Evolutionary conservation across 2,329 filamentous ascomycete genomes (phyloP).

Genomic region (Aureobasidium lini): DNA sequence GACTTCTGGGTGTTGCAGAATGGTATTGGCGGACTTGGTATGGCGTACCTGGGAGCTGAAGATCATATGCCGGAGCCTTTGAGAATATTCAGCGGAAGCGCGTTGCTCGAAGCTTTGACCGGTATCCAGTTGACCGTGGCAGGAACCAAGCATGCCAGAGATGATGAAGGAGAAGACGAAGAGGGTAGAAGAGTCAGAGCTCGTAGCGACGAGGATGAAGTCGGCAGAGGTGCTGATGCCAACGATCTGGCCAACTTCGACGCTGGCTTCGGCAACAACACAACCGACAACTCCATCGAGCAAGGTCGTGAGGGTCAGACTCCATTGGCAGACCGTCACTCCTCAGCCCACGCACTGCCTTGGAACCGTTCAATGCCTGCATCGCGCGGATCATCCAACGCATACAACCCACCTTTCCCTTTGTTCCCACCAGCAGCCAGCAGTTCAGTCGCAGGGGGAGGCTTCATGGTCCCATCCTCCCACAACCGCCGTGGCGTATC

Average conservation of each 20-base stretch:
- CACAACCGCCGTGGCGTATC: slow-evolving; percentile 46
- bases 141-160: slow-evolving; percentile 23
- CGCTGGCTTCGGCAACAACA: neutral
- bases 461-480: neutral
- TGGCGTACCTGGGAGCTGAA: slow-evolving; percentile 32
- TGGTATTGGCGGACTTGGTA: slow-evolving; percentile 49
- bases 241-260: slow-evolving; percentile 12
- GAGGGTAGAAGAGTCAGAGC: slow-evolving; percentile 24
- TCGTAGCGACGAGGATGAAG: slow-evolving; percentile 24
- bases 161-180: slow-evolving; percentile 19
- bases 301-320: slow-evolving; percentile 61
- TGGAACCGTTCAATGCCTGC: slow-evolving; percentile 55
- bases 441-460: slow-evolving; percentile 7
- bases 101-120: slow-evolving; percentile 44
- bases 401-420: neutral
- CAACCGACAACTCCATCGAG: slow-evolving; percentile 43
- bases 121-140: neutral
- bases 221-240: neutral
- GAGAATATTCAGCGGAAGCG: slow-evolving; percentile 51
- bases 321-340: slow-evolving; percentile 56
- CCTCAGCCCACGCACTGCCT: slow-evolving; percentile 52
- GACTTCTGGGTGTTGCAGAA: slow-evolving; percentile 51
- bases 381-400: slow-evolving; percentile 41
- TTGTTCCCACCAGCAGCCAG: neutral
- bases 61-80: slow-evolving; percentile 43